Percentiles rank a stretch among this genome's conserved stretches.
Evolutionary conservation across 495 filamentous ascomycete species (phyloP).

Genomic region (Evernia prunastri): DNA sequence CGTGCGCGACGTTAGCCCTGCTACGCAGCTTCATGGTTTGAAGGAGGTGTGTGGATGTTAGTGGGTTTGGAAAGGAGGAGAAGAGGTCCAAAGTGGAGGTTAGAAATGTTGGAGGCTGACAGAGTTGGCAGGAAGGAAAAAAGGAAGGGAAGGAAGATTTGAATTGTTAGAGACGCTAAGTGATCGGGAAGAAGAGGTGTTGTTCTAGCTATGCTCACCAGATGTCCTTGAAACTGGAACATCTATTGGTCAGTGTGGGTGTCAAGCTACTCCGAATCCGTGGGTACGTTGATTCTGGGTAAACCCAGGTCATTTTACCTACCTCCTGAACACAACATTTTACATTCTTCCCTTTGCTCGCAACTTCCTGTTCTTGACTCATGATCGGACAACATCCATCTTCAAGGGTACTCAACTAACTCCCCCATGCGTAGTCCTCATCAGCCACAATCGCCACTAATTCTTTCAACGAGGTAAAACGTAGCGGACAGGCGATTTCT

Average conservation of each 20-base stretch:
- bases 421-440: not conserved
- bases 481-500: not conserved
- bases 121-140: not conserved
- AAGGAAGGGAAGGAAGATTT: not conserved
- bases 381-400: not conserved
- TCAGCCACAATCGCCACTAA: not conserved
- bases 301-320: not conserved
- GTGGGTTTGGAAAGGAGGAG: not conserved
- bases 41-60: not conserved
- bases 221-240: not conserved
- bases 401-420: not conserved
- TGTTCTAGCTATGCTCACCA: not conserved
- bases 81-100: not conserved
- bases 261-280: no score
- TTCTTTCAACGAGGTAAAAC: not conserved
- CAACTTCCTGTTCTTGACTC: not conserved
- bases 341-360: not conserved
- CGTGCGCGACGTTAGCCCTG: not conserved
- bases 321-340: not conserved
- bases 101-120: not conserved
- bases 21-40: not conserved
- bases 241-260: not conserved
- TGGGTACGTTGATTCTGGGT: no score
- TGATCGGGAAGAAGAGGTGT: not conserved
- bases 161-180: not conserved